Evolutionary conservation across 1,284 basidiomycete species (phyloP), one percentile per base, ranked within the genome.

Genomic region (Malassezia vespertilionis): DNA sequence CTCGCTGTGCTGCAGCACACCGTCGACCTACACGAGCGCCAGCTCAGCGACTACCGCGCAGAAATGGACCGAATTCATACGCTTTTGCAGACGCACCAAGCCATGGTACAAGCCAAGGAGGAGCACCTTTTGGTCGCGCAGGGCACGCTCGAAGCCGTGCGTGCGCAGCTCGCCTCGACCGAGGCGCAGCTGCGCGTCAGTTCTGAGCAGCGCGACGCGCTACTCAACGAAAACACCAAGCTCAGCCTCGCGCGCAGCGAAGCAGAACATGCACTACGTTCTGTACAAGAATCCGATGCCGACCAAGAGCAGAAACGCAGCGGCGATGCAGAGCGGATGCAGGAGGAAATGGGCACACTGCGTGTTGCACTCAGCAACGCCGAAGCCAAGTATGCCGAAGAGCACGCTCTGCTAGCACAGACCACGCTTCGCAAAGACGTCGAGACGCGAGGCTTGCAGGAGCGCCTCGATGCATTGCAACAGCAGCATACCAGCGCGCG

Each of bases 221-320:
- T 51, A 9, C 34, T 38, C 8, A 33, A 39, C 14, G 48, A 51
- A 14, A 44, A 45, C 22, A 20, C 32, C 18, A 31, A 33, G 27
- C 27, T 38, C 12, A 20, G 30, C 28, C 35, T 32, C n/a, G 48
- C 40, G 24, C 36, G 32, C 5, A 41, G 35, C 14, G 26, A 23
- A 8, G 40, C 40, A 7, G 48, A 51, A 21, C 43, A 38, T 4
- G 40, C 40, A 3, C 21, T 38, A 10, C 42, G 42, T 14, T 17
- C 30, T 23, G 24, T 38, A 14, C 27, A 40, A 30, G 74, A 71
- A 34, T 81, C 82, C 61, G 86, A 86, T 56, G 83, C 87, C 45
- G 77, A 78, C 5, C 84, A 83, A 70, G 80, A 79, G 66, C 75
- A 74, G 10, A 89, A 95, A 71, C 84, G 86, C 73, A 79, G 80